Evolutionary conservation across 352 stramenopile genomes (phyloP), one percentile per base, ranked within the genome.

Genomic region (Stephanocyclus meneghinianus): DNA sequence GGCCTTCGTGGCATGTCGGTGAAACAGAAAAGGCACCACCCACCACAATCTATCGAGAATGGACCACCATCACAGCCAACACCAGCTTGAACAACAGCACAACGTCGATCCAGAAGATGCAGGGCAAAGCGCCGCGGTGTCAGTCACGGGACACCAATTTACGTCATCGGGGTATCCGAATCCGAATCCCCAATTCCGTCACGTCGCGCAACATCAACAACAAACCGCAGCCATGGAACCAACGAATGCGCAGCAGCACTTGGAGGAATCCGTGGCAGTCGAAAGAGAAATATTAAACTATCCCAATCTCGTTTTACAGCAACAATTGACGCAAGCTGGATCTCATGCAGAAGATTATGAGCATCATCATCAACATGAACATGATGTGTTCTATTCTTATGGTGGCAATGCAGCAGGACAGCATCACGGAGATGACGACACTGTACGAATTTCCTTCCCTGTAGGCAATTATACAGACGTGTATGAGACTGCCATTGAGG

Each of bases 331-430:
- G 13, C 50, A 59, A 26, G 16, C 8, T n/a, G 50, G 18, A 59
- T 59, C 50, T 32, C 50, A 59, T 30, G 50, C 10, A 11, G 50
- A 59, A 32, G 37, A 59, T 32, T 59, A 32, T 59, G 50, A 59
- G 18, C 50, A 59, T 59, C 50, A 59, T 59, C 50, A 59, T 11
- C 50, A 59, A 59, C 50, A 59, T 59, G 50, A 59, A 26, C 50
- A 59, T 59, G 50, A 59, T 11, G 50, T 30, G 11, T 53, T 53
- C n/a, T 53, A 16, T 16, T 53, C 45, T 16, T 16, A 16, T 6
- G 45, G 13, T 21, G n/a, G n/a, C n/a, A 16, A 16, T 53, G 45
- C 45, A 5, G 45, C n/a, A 53, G 35, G 35, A 40, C 35, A 40
- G 35, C 35, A 40, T 40, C 35, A 40, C 7, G 35, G 35, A 40